Base-by-base conservation (phyloP, 495 filamentous ascomycete genomes). In the Penicillium herquei region DNA sequence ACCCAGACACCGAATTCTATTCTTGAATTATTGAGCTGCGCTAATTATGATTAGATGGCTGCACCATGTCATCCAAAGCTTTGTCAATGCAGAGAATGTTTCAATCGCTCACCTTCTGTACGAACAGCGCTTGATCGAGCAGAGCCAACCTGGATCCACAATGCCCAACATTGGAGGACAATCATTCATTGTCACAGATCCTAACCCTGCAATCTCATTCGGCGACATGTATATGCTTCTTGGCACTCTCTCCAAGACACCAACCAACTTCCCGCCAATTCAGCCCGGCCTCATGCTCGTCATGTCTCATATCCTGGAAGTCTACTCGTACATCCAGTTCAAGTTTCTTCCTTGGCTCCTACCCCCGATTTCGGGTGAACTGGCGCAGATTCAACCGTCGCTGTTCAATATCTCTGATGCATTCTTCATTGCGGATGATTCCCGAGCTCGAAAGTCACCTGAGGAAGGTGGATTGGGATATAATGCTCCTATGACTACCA, bases 61-160 rank as follows among this genome's bases (percentile, higher is more conserved):
- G 1, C 53, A 56, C 8, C 68, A 74, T 30, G 68, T 80, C n/a
- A 70, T 80, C 2, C 81, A 85, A 55, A 78, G 70, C 58, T 84
- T 83, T 42, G 78, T 80, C 34, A 81, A 83, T 55, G 81, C 79
- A 33, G 75, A 77, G 52, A 84, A 85, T 61, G 78, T 81, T 17
- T 80, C 81, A 1, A 65, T 83, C 51, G 80, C 80, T 4, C 82
- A 85, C 47, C 68, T 85, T n/a, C 65, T 82, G n/a, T 80, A 83
- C 43, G 83, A 86, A 57, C 75, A 79, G 16, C 79, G 80, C 3
- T 74, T 86, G 2, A 69, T 64, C 64, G 75, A 61, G 64, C 79
- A 61, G 68, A 74, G 49, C 67, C 69, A 30, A 70, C 77, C 49
- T 45, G 70, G 17, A 54, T 80, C 40, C 63, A 70, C 51, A 62